Percentiles rank a stretch among this genome's conserved stretches.
phyloP scores from a whole-genome alignment of 1,284 basidiomycete genomes.

The Cystobasidium sp. region DNA sequence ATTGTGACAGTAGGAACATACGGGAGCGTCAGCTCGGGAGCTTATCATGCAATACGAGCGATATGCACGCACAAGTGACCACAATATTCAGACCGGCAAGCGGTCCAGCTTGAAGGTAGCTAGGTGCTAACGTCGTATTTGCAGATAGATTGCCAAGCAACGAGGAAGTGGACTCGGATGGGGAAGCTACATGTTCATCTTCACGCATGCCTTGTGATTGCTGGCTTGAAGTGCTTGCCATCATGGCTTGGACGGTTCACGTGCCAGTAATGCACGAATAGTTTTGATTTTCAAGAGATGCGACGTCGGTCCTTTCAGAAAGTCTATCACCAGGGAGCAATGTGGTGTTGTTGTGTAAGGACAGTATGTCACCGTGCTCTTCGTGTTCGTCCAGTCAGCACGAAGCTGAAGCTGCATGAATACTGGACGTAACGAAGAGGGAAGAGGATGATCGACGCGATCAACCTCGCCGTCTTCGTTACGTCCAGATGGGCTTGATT shows the following conservation, averaged over 20 bases:
- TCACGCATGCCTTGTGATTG: constrained; percentile 11
- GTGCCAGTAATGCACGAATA: constrained; percentile 14
- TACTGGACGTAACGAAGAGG: too few relatives aligned
- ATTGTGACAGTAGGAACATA: neutral
- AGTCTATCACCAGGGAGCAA: too few relatives aligned
- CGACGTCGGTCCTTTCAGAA: too few relatives aligned
- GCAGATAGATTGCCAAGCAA: constrained; percentile 1
- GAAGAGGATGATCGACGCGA: too few relatives aligned
- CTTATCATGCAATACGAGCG: neutral
- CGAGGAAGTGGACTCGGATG: constrained; percentile 16
- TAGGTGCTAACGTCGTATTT: neutral
- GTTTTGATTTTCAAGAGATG: too few relatives aligned
- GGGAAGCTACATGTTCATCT: constrained; percentile 19
- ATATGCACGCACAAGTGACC: constrained; percentile 18
- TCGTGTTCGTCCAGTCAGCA: too few relatives aligned
- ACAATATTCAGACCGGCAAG: constrained; percentile 23
- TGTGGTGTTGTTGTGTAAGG: too few relatives aligned
- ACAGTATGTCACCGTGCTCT: too few relatives aligned
- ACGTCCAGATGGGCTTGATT: too few relatives aligned
- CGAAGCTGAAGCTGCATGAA: too few relatives aligned
- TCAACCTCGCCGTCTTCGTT: too few relatives aligned
- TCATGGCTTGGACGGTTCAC: constrained; percentile 4
- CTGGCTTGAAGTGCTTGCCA: neutral
- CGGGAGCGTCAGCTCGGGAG: neutral
- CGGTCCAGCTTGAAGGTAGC: neutral